A percentile compares a stretch with the other conserved stretches of the same genome.
These are phyloP conservation scores for Hirschioporus abietinus DNA, from an alignment of 768 basidiomycete genomes.

Conservation along the genomic window DNA sequence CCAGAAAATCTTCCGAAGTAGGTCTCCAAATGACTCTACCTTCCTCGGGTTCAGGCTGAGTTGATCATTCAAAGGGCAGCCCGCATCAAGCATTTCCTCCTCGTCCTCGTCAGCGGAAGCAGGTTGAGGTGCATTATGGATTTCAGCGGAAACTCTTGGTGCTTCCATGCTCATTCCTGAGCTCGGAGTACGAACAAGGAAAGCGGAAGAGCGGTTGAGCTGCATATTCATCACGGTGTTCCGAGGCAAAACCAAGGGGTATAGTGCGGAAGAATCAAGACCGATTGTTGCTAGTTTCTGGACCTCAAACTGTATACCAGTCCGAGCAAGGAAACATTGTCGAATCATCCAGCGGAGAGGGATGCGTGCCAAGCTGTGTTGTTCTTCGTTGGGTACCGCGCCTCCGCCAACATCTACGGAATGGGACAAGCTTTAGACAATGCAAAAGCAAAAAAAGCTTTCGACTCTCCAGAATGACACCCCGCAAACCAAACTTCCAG, in stretches of 20 bases:
- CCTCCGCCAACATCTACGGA: slow-evolving; percentile 16
- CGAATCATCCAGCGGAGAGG: slow-evolving; percentile 19
- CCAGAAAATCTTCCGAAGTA: slow-evolving; percentile 13
- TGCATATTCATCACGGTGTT: slow-evolving; percentile 2
- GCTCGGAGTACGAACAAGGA: not conserved
- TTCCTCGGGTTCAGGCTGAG: slow-evolving; percentile 6
- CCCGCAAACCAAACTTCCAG: slow-evolving; percentile 28
- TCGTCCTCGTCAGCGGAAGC: slow-evolving; percentile 13
- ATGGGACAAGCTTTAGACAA: not conserved
- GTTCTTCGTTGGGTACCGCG: slow-evolving; percentile 8
- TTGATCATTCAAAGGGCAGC: slow-evolving; percentile 13
- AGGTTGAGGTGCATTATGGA: not conserved
- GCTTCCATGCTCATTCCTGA: slow-evolving; percentile 10
- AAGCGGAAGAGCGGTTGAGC: not conserved
- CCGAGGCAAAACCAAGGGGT: not conserved
- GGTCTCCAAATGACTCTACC: slow-evolving; percentile 19
- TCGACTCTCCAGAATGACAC: slow-evolving; percentile 17
- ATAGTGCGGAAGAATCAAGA: slow-evolving; percentile 4
- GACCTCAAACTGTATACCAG: slow-evolving; percentile 10
- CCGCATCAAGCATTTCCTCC: slow-evolving; percentile 10
- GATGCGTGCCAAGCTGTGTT: slow-evolving; percentile 10
- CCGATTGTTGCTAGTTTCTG: slow-evolving; percentile 6
- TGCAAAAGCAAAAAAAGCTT: too few species aligned
- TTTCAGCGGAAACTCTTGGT: not conserved
- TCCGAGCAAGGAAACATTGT: slow-evolving; percentile 11